phyloP scores from a whole-genome alignment of 495 filamentous ascomycete species.

The Aspergillus asperescens region DNA sequence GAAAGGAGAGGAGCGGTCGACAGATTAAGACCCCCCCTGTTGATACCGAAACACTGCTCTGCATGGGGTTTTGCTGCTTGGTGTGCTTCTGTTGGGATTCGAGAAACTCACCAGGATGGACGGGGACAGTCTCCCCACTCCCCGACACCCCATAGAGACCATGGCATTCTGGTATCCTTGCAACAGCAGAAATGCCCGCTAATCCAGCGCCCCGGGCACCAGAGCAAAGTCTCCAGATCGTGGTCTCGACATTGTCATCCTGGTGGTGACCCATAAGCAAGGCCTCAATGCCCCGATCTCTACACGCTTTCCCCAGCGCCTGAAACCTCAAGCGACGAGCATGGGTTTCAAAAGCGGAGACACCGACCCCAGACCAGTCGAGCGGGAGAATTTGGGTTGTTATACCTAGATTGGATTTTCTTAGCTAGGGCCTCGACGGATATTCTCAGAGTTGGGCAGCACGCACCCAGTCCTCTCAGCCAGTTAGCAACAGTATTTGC shows the following conservation, averaged over 20 bases:
- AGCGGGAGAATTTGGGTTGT: slow-evolving; percentile 47
- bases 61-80: background rate
- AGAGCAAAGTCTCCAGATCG: slow-evolving; percentile 64
- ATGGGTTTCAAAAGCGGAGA: slow-evolving; percentile 68
- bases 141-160: slow-evolving; percentile 64
- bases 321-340: slow-evolving; percentile 73
- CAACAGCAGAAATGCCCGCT: slow-evolving; percentile 57
- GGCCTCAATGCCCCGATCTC: slow-evolving; percentile 38
- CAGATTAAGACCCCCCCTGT: slow-evolving; percentile 64
- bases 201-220: slow-evolving; percentile 62
- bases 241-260: slow-evolving; percentile 84
- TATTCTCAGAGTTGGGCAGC: background rate
- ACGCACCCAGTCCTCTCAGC: slow-evolving; percentile 39
- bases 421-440: background rate
- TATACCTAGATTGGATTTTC: slow-evolving; percentile 35
- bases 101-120: background rate
- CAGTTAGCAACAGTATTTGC: slow-evolving; percentile 54
- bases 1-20: slow-evolving; percentile 69
- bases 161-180: slow-evolving; percentile 76
- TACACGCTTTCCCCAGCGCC: slow-evolving; percentile 59
- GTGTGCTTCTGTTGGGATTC: background rate
- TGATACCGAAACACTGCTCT: slow-evolving; percentile 42
- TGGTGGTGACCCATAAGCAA: slow-evolving; percentile 77
- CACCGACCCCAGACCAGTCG: slow-evolving; percentile 36
- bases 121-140: slow-evolving; percentile 48